These are phyloP conservation scores for Hanseniaspora gamundiae DNA, from an alignment of 1,139 yeast genomes.

Conservation along the genomic window DNA sequence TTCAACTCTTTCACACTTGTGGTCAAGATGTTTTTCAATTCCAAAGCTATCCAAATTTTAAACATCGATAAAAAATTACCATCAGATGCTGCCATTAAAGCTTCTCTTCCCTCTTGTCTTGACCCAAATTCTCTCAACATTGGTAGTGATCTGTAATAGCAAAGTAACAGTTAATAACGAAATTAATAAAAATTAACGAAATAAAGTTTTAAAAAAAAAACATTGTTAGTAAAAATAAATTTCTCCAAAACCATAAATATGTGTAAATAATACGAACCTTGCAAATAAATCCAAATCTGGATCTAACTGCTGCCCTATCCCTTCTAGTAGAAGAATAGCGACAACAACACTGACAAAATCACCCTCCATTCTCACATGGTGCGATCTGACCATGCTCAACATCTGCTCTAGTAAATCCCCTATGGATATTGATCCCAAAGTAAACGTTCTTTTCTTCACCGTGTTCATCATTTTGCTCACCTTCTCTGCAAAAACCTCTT, in stretches of 20 bases:
- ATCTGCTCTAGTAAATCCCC: slow-evolving; percentile 86
- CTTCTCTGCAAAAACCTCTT: slow-evolving; percentile 75
- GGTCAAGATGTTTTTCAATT: slow-evolving; percentile 30
- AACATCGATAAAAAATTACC: slow-evolving; percentile 58
- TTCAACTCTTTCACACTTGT: slow-evolving; percentile 1
- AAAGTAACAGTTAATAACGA: slow-evolving; percentile 22
- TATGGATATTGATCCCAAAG: slow-evolving; percentile 81
- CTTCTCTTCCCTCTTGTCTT: slow-evolving; percentile 45
- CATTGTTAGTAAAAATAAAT: slow-evolving; percentile 7
- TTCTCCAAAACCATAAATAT: slow-evolving; percentile 47
- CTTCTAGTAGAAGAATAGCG: slow-evolving; percentile 80
- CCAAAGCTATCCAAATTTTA: slow-evolving; percentile 85
- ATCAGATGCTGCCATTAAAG: slow-evolving; percentile 35
- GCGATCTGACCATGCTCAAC: slow-evolving; percentile 78
- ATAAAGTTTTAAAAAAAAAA: slow-evolving; percentile 8
- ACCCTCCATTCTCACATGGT: slow-evolving; percentile 96
- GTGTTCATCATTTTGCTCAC: slow-evolving; percentile 73
- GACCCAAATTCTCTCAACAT: slow-evolving; percentile 75
- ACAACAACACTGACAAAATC: slow-evolving; percentile 91
- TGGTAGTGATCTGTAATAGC: slow-evolving; percentile 57
- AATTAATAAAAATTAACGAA: slow-evolving; percentile 5
- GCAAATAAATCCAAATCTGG: slow-evolving; percentile 90
- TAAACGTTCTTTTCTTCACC: slow-evolving; percentile 79
- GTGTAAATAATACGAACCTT: slow-evolving; percentile 65
- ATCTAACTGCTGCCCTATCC: slow-evolving; percentile 88